These are phyloP conservation scores for Immersiella caudata DNA, from an alignment of 495 filamentous ascomycete species.

Conservation along the genomic window DNA sequence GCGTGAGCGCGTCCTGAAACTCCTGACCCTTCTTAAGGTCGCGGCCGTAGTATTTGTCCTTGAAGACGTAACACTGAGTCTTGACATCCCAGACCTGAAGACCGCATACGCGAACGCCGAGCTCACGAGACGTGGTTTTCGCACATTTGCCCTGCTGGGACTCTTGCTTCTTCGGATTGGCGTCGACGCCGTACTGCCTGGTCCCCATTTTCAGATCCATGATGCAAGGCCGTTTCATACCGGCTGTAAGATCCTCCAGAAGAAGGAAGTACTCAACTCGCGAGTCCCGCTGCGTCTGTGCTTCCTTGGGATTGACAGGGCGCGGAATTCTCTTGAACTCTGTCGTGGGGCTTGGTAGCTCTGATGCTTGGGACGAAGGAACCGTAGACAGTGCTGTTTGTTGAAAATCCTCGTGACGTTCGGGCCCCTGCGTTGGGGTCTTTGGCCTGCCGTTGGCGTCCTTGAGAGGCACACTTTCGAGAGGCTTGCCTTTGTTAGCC, in stretches of 20 bases:
- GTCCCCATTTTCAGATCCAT: constrained; percentile 99
- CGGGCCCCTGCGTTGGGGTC: background rate
- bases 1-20: constrained; percentile 84
- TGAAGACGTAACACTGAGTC: constrained; percentile 79
- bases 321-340: constrained; percentile 47
- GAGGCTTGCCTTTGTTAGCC: constrained; percentile 62
- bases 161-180: constrained; percentile 84
- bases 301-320: constrained; percentile 75
- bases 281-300: constrained; percentile 62
- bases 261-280: constrained; percentile 91
- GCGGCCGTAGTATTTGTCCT: constrained; percentile 97
- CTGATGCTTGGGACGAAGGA: constrained; percentile 31
- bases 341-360: constrained; percentile 32
- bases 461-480: background rate
- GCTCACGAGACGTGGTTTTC: constrained; percentile 84
- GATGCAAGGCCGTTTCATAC: constrained; percentile 94
- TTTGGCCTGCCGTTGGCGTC: background rate
- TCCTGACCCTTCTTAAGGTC: constrained; percentile 84
- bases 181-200: constrained; percentile 96
- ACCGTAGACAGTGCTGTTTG: constrained; percentile 23
- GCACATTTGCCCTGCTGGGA: constrained; percentile 93
- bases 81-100: constrained; percentile 94
- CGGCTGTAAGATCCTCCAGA: constrained; percentile 94
- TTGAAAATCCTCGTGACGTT: background rate
- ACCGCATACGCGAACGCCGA: constrained; percentile 92